Evolutionary conservation across 768 basidiomycete species (phyloP).

Genomic region (Phallus indusiatus): DNA sequence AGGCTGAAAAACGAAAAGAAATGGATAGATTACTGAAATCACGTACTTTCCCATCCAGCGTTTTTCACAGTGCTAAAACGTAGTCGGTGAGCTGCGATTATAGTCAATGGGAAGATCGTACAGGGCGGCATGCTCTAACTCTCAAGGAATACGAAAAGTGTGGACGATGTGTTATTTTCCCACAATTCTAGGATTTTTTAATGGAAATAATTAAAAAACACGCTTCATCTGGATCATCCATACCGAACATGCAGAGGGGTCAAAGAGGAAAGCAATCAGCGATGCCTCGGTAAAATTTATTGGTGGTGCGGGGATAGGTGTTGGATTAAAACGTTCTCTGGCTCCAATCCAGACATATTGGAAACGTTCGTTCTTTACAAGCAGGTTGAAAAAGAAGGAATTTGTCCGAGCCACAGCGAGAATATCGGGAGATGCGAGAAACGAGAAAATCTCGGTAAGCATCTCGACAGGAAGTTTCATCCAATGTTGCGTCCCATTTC

Average conservation of each 20-base stretch:
- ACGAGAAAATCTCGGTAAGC: constrained; percentile 50
- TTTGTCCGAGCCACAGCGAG: constrained; percentile 51
- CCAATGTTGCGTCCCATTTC: not conserved
- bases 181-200: not conserved
- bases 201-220: not conserved
- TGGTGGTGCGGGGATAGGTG: constrained; percentile 33
- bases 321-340: constrained; percentile 28
- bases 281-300: constrained; percentile 42
- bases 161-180: not conserved
- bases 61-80: not conserved
- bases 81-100: not conserved
- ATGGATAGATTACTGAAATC: no score
- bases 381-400: constrained; percentile 41
- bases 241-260: constrained; percentile 48
- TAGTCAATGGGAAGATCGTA: not conserved
- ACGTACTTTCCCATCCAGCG: not conserved
- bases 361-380: constrained; percentile 34
- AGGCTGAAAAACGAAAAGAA: no score
- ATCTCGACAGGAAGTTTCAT: constrained; percentile 49
- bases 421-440: constrained; percentile 44
- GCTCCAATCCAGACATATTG: constrained; percentile 52
- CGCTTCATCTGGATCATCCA: constrained; percentile 4
- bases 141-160: not conserved
- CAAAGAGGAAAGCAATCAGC: constrained; percentile 59
- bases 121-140: not conserved